phyloP scores from a whole-genome alignment of 2,329 filamentous ascomycete genomes.

The Dactylellina parvicollis region DNA sequence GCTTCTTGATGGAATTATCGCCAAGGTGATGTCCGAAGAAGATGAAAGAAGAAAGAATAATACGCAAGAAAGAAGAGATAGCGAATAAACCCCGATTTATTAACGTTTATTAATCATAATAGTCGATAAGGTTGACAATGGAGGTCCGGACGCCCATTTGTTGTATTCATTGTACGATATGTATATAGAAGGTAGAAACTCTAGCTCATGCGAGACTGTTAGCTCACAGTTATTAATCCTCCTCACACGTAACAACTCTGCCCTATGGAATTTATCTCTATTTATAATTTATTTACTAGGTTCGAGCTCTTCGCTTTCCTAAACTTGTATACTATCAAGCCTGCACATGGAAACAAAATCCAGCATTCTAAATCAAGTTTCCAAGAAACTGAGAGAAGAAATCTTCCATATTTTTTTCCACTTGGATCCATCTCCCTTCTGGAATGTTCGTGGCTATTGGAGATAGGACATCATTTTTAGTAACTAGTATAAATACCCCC shows the following conservation, averaged over 20 bases:
- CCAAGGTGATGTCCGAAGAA: slow-evolving; percentile 19
- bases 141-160: neutral
- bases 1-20: slow-evolving; percentile 30
- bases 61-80: neutral
- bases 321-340: too few relatives aligned
- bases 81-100: neutral
- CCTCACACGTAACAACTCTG: neutral
- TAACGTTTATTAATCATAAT: neutral
- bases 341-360: too few relatives aligned
- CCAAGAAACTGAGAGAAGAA: too few relatives aligned
- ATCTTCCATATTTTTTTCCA: too few relatives aligned
- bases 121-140: neutral
- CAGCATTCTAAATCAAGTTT: too few relatives aligned
- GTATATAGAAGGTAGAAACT: neutral
- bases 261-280: too few relatives aligned
- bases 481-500: too few relatives aligned
- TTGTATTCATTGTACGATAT: neutral
- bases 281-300: neutral
- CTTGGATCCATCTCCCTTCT: too few relatives aligned
- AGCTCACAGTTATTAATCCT: neutral
- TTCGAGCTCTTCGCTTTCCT: too few relatives aligned
- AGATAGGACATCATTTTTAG: too few relatives aligned
- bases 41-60: slow-evolving; percentile 15
- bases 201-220: neutral
- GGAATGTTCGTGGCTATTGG: too few relatives aligned